Evolutionary conservation across 768 basidiomycete genomes (phyloP), one percentile per base, ranked within the genome.

Genomic region (Amanita polypyramis): DNA sequence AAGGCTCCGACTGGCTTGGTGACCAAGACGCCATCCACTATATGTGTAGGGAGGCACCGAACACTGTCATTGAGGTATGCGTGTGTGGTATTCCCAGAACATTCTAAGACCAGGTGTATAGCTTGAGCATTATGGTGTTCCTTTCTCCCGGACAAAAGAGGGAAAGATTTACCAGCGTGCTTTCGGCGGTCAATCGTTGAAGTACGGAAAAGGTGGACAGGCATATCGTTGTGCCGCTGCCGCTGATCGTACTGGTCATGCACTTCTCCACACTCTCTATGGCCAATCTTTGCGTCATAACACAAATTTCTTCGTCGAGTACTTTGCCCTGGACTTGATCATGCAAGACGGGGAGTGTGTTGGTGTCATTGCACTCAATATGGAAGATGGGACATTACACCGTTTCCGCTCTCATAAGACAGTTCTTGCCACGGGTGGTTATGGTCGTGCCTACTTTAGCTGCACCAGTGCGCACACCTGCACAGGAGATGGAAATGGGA

Each of bases 241-340:
- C 4, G 96, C 96, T 49, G 96, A 99, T 66, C 89, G 96, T 64
- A 99, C 96, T 5, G 96, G 96, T 21, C 96, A 99, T 61, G 96
- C 96, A 17, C 80, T 99, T 61, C 80, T 99, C 37, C 96, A 99
- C 74, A 97, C 95, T 7, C 88, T 99, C 48, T 99, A 99, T 60
- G 96, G 96, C 56, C 96, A 99, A 73, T 98, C 95, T 50, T 80
- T 99, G 52, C 85, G 92, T 50, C 96, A 99, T 75, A 84, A 98
- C 75, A 98, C 96, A 64, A 95, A 98, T 70, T 99, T 97, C 70
- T 99, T 99, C 74, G 98, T 99, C 66, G 96, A 99, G 66, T 99
- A 95, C 69, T 98, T 99, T 65, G 96, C 95, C n/a, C 79, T 95
- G 49, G 96, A 99, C 65, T 73, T 99, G 51, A 91, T 99, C 65